phyloP scores from a whole-genome alignment of 2,329 filamentous ascomycete genomes.

The Phaeosphaeria sp. region DNA sequence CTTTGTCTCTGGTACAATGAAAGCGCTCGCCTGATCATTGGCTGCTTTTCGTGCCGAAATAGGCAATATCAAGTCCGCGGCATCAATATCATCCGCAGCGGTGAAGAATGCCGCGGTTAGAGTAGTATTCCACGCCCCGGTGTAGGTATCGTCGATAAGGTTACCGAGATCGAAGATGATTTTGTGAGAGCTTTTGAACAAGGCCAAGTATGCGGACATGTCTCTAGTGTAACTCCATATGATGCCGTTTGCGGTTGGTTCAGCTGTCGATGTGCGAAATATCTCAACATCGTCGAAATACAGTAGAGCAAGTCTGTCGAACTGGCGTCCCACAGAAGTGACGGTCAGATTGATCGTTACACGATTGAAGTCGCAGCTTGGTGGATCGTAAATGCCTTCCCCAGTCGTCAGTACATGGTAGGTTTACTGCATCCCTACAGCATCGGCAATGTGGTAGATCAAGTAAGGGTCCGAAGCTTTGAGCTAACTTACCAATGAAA shows the following conservation, averaged over 20 bases:
- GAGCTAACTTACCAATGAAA: constrained; percentile 65
- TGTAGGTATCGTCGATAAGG: constrained; percentile 73
- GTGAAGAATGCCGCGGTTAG: constrained; percentile 76
- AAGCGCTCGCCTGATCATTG: constrained; percentile 66
- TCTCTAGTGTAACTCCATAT: constrained; percentile 80
- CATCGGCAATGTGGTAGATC: not conserved
- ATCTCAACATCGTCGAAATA: constrained; percentile 79
- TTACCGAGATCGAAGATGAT: constrained; percentile 80
- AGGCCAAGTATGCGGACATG: constrained; percentile 71
- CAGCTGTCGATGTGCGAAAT: constrained; percentile 83
- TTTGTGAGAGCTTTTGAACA: constrained; percentile 74
- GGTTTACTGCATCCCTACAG: not conserved
- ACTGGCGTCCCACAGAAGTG: constrained; percentile 73
- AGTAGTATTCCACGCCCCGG: constrained; percentile 74
- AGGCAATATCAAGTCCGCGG: constrained; percentile 71
- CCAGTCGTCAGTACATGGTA: not conserved
- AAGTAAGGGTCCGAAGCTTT: too few species aligned
- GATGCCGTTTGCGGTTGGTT: constrained; percentile 75
- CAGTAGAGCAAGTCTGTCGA: constrained; percentile 76
- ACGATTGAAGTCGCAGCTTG: constrained; percentile 72
- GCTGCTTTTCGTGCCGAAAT: constrained; percentile 62
- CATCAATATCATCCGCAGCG: constrained; percentile 49
- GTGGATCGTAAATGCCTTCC: constrained; percentile 69
- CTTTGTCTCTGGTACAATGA: constrained; percentile 68
- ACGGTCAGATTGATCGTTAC: constrained; percentile 80